Evolutionary conservation across 345 rosid genomes (phyloP).

Genomic region (Moringa oleifera): DNA sequence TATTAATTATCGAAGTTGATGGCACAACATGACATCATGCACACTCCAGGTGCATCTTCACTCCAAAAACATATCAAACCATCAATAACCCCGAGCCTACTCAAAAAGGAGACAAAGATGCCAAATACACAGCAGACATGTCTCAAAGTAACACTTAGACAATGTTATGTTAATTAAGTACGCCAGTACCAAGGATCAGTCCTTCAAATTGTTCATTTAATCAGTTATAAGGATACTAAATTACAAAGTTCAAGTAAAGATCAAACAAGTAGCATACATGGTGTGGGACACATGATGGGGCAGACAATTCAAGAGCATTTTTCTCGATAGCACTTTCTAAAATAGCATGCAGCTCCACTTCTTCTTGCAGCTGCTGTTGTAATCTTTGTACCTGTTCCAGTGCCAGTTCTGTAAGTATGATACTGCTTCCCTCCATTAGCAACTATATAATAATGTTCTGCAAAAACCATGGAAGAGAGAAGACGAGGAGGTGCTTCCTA

Average conservation of each 20-base stretch:
- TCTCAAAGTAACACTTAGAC: not conserved
- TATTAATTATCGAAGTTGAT: too few species aligned
- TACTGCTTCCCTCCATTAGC: not conserved
- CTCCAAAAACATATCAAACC: not conserved
- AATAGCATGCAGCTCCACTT: constrained; percentile 54
- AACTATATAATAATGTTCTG: not conserved
- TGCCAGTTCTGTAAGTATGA: constrained; percentile 1
- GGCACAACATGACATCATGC: not conserved
- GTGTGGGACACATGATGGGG: constrained; percentile 47
- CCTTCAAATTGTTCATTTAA: not conserved
- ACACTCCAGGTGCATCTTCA: too few species aligned
- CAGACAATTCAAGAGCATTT: constrained; percentile 42
- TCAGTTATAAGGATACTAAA: not conserved
- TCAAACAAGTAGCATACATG: constrained; percentile 32
- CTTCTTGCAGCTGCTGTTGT: constrained; percentile 64
- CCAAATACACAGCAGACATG: too few species aligned
- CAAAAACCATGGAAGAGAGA: not conserved
- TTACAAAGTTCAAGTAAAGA: not conserved
- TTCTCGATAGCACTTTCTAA: constrained; percentile 52
- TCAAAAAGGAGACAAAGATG: not conserved
- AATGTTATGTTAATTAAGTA: too few species aligned
- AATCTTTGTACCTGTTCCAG: constrained; percentile 60
- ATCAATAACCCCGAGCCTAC: not conserved
- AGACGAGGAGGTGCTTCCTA: too few species aligned
- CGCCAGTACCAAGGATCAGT: too few species aligned